These are phyloP conservation scores for Peronospora tabacina DNA, from an alignment of 352 stramenopile species.

Conservation along the genomic window DNA sequence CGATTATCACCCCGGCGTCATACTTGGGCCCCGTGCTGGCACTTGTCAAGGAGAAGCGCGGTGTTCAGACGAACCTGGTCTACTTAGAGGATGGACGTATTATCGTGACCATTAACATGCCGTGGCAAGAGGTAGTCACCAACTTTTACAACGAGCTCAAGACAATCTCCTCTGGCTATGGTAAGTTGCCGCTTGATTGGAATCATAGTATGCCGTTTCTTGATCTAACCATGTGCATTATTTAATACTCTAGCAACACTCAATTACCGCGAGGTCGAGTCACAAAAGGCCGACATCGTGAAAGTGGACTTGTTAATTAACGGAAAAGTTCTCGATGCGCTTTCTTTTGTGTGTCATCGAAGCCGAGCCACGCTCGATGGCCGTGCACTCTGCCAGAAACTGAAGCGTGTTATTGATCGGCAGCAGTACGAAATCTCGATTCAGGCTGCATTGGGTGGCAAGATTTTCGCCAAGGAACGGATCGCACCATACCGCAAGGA, in stretches of 20 bases:
- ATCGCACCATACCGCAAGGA: constrained; percentile 96
- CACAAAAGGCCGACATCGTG: constrained; percentile 88
- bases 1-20: constrained; percentile 93
- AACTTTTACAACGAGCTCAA: constrained; percentile 99
- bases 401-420: constrained; percentile 93
- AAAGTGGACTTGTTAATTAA: constrained; percentile 95
- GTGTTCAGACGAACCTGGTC: constrained; percentile 88
- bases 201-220: background rate
- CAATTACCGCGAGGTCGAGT: constrained; percentile 91
- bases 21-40: constrained; percentile 94
- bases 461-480: constrained; percentile 95
- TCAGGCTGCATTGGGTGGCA: constrained; percentile 92
- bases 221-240: constrained; percentile 1
- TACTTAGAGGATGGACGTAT: constrained; percentile 93
- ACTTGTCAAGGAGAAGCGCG: constrained; percentile 87
- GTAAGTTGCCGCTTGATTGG: constrained; percentile 24
- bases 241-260: constrained; percentile 58
- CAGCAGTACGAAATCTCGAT: constrained; percentile 99
- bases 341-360: constrained; percentile 95
- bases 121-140: constrained; percentile 98
- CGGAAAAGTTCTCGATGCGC: constrained; percentile 90
- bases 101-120: constrained; percentile 91
- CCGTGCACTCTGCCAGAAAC: constrained; percentile 88
- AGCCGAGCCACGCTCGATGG: constrained; percentile 74
- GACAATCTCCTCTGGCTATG: constrained; percentile 93